Conservation (phyloP, 305 asterid genomes). For the Rubia balearica region DNA sequence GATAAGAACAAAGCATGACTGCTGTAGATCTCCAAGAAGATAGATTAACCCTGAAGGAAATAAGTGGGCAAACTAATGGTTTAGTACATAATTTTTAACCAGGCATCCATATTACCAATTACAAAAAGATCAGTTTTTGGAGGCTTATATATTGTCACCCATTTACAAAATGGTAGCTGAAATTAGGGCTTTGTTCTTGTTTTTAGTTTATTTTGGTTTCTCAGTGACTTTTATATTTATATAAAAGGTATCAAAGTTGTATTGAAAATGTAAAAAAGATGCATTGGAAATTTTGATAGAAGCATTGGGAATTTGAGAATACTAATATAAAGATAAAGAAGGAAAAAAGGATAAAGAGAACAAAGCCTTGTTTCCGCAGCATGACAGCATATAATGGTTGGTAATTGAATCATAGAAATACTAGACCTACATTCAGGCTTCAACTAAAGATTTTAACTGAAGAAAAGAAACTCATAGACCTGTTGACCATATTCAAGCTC, state of each 20-base stretch:
- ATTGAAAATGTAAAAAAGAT: no score
- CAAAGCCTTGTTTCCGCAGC: no score
- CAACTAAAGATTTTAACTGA: not conserved
- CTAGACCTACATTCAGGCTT: not conserved
- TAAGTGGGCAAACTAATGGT: not conserved
- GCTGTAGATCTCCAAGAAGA: not conserved
- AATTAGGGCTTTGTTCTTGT: no score
- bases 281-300: no score
- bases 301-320: no score
- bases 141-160: not conserved
- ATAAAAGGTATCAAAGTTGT: no score
- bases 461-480: conserved; percentile 36
- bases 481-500: conserved; percentile 95
- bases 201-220: no score
- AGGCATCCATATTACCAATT: not conserved
- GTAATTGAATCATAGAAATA: not conserved
- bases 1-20: not conserved
- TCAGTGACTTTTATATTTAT: no score
- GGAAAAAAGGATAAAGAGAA: no score
- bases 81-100: not conserved
- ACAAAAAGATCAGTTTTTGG: not conserved
- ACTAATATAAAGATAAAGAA: no score
- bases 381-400: no score
- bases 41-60: not conserved
- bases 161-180: no score